Evolutionary conservation across 2,329 filamentous ascomycete species (phyloP), one percentile per base, ranked within the genome.

Genomic region (Penicillium sp.): DNA sequence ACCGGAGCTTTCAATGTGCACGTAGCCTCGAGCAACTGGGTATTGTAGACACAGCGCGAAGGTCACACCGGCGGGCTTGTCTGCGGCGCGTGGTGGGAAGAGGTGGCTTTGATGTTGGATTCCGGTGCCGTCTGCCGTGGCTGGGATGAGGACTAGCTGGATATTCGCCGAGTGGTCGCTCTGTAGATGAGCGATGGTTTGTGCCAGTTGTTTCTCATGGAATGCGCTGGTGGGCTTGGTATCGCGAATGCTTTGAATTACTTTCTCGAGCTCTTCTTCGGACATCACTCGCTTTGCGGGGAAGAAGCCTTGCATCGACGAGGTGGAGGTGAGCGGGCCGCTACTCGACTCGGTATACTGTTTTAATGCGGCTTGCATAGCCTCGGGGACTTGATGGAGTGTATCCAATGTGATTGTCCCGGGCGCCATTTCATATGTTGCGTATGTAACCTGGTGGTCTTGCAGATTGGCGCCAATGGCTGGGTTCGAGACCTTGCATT

Each of bases 401-500:
- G 52, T 46, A n/a, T 56, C 54, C 20, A 46, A 18, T 2, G 52
- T 56, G 9, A 50, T n/a, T 6, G 48, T 33, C 3, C 46, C 46
- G 1, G 54, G 46, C n/a, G 47, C 32, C 2, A 54, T 47, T 3
- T 63, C 57, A 25, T 33, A 55, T 2, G 42, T 43, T 2, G 56
- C 20, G 1, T 54, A 7, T 8, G 54, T 49, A 9, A 62, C 35
- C 3, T 42, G 12, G 46, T 76, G 75, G 44, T 78, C 76, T 52
- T 77, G 75, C 44, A 78, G 67, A 49, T 78, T 78, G 25, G 72
- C 71, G 3, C 77, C 77, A 3, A 79, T 72, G 3, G 66, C 72
- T 2, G 66, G 64, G 43, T 74, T 75, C 27, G 68, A 62, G 6
- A 78, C 66, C 44, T 72, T 71, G 28, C 70, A 66, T 3, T 68